Conservation (phyloP, 1,284 basidiomycete genomes). For the Fomitopsis palustris region DNA sequence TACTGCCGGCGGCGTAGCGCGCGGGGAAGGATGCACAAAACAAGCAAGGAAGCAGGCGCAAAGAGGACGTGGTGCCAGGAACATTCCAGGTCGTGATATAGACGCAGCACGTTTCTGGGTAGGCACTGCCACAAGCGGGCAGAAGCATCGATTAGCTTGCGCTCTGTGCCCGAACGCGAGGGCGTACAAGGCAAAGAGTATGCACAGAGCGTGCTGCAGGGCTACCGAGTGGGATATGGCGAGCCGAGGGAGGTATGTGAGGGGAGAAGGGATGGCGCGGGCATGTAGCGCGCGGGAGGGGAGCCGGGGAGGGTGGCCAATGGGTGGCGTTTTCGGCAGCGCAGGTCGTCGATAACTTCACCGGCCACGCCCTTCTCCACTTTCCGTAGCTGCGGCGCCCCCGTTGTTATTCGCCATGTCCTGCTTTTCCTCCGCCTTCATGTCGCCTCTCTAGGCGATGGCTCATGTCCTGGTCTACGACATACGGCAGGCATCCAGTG, state of each 20-base stretch:
- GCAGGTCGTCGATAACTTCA: slow-evolving; percentile 1
- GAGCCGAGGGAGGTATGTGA: background rate
- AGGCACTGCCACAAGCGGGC: background rate
- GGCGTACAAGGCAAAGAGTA: background rate
- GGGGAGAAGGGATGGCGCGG: background rate
- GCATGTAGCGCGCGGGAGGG: background rate
- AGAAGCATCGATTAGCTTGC: background rate
- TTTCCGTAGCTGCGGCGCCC: background rate
- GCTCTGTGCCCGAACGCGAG: background rate
- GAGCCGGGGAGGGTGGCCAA: too few species aligned
- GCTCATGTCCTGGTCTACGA: background rate
- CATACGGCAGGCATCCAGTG: slow-evolving; percentile 8
- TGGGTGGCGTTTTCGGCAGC: background rate
- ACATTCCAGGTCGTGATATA: background rate
- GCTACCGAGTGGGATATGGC: background rate
- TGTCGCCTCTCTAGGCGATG: slow-evolving; percentile 9
- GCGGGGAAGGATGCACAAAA: background rate
- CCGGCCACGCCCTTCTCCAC: slow-evolving; percentile 1
- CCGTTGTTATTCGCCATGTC: slow-evolving; percentile 4
- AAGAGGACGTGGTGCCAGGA: background rate
- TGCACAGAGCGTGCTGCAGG: background rate
- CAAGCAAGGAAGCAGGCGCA: background rate
- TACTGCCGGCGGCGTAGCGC: background rate
- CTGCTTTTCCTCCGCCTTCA: slow-evolving; percentile 1
- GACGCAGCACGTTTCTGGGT: background rate